Percentiles rank a stretch among this genome's conserved stretches.
These are phyloP conservation scores for Houttuynia cordata DNA, from an alignment of 164 flowering plant genomes.

Conservation along the genomic window DNA sequence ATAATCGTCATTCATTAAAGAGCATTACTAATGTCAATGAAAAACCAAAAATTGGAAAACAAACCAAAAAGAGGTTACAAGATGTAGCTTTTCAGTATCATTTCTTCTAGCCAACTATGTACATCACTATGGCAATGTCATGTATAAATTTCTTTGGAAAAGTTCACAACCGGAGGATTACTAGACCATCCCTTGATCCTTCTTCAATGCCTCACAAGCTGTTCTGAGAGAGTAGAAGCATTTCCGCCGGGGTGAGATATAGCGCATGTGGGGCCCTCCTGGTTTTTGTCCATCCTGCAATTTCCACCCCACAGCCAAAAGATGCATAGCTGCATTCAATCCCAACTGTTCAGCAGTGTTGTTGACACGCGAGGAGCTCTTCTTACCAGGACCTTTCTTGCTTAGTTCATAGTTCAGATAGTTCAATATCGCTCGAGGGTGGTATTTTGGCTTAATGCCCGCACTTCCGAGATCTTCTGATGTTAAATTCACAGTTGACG, in stretches of 20 bases:
- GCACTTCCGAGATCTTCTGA: neutral
- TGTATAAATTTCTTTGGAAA: no score
- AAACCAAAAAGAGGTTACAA: no score
- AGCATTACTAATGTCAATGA: no score
- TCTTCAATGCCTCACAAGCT: slow-evolving; percentile 35
- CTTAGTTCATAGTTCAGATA: slow-evolving; percentile 12
- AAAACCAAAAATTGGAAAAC: no score
- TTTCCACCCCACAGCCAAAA: slow-evolving; percentile 46
- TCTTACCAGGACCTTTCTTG: neutral
- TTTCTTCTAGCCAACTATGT: no score
- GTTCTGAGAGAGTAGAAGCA: slow-evolving; percentile 27
- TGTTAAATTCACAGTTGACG: neutral
- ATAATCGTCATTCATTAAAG: no score
- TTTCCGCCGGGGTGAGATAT: slow-evolving; percentile 35
- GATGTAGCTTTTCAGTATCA: no score
- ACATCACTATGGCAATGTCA: no score
- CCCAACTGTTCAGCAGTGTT: neutral
- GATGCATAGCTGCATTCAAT: slow-evolving; percentile 42
- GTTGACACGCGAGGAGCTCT: neutral
- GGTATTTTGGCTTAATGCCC: slow-evolving; percentile 10
- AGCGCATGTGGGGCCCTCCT: slow-evolving; percentile 19
- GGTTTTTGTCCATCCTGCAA: slow-evolving; percentile 1
- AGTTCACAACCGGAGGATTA: neutral
- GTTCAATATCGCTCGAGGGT: slow-evolving; percentile 38
- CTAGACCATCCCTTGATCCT: slow-evolving; percentile 3